phyloP scores from a whole-genome alignment of 2,329 filamentous ascomycete genomes.

The Fulvia fulva region DNA sequence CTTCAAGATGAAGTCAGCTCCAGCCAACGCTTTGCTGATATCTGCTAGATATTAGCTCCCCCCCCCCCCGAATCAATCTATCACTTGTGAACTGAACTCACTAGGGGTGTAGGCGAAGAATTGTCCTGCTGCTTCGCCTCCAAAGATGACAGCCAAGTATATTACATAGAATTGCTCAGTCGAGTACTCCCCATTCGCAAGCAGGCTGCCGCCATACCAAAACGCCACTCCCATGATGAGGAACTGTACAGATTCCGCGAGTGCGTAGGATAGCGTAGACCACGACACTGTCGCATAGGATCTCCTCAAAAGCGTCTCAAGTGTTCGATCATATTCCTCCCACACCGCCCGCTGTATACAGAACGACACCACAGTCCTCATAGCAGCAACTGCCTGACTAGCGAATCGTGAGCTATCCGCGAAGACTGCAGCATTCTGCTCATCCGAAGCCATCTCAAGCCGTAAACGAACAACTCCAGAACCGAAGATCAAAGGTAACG shows the following conservation, averaged over 20 bases:
- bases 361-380: constrained; percentile 29
- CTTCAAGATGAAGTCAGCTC: constrained; percentile 43
- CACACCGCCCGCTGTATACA: constrained; percentile 21
- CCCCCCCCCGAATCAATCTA: too few species aligned
- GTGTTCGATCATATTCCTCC: too few species aligned
- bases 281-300: constrained; percentile 22
- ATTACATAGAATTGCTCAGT: constrained; percentile 50
- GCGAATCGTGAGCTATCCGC: constrained; percentile 16
- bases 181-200: constrained; percentile 30
- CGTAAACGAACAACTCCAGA: too few species aligned
- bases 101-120: constrained; percentile 56
- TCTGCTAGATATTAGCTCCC: neutral
- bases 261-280: constrained; percentile 24
- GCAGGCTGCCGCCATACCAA: constrained; percentile 32
- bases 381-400: constrained; percentile 26
- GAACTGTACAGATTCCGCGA: constrained; percentile 31
- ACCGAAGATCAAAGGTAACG: too few species aligned
- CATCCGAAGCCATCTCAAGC: too few species aligned
- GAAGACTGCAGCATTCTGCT: too few species aligned
- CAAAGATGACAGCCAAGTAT: constrained; percentile 61
- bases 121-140: constrained; percentile 62
- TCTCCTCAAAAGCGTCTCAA: constrained; percentile 4
- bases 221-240: constrained; percentile 29
- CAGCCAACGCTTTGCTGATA: constrained; percentile 31
- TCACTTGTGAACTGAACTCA: too few species aligned